These are phyloP conservation scores for Lachnellula occidentalis DNA, from an alignment of 2,329 filamentous ascomycete species.

Conservation along the genomic window DNA sequence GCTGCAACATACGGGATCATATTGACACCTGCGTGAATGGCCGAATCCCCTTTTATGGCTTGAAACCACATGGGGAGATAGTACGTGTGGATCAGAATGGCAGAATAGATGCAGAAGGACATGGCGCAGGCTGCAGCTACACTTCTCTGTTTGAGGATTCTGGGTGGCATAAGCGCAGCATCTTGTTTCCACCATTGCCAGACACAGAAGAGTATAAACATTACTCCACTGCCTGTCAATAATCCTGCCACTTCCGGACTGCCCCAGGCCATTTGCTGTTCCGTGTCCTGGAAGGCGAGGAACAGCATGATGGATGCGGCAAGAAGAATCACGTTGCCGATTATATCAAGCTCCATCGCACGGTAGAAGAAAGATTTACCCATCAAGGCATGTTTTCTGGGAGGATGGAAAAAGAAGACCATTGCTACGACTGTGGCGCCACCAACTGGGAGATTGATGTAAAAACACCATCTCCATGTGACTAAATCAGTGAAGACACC, in stretches of 20 bases:
- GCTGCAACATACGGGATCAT: constrained; percentile 22
- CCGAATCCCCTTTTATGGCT: constrained; percentile 15
- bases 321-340: constrained; percentile 41
- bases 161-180: constrained; percentile 43
- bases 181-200: constrained; percentile 38
- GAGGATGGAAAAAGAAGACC: constrained; percentile 32
- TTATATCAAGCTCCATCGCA: constrained; percentile 37
- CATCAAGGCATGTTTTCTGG: constrained; percentile 34
- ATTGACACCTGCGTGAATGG: constrained; percentile 19
- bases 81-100: constrained; percentile 32
- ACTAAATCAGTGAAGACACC: constrained; percentile 34
- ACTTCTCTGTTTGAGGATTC: constrained; percentile 33
- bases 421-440: constrained; percentile 31
- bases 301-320: constrained; percentile 34
- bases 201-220: constrained; percentile 24
- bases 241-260: constrained; percentile 30
- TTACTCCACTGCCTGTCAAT: constrained; percentile 24
- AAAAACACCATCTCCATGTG: constrained; percentile 33
- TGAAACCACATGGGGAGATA: constrained; percentile 28
- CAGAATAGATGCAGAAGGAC: constrained; percentile 24
- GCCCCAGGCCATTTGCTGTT: constrained; percentile 28
- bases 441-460: constrained; percentile 34
- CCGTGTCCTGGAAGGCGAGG: constrained; percentile 42
- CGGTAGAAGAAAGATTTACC: constrained; percentile 29
- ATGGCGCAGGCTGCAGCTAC: constrained; percentile 27